Evolutionary conservation across 495 filamentous ascomycete genomes (phyloP), one percentile per base, ranked within the genome.

Genomic region (Aspergillus avenaceus): DNA sequence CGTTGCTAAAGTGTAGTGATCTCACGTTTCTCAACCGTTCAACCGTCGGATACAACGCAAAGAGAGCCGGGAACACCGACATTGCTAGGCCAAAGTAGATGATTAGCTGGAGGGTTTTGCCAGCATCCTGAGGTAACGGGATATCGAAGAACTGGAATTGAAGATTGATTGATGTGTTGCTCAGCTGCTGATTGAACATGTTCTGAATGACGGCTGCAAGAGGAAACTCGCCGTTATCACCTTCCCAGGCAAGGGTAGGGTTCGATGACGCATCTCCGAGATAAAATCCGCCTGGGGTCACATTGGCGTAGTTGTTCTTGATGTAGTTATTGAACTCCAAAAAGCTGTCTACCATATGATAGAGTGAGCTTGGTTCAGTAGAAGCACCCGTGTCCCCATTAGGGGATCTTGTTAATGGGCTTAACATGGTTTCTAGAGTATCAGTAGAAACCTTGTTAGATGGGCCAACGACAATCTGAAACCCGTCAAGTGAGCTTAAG

Each of bases 1-100:
- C 88, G 59, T 92, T 95, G 41, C 86, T 90, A 67, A 92, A 96
- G 58, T 96, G 85, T 36, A 96, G 70, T 12, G 86, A 85, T 26
- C 91, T 76, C 25, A 96, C 86, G 45, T 89, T 84, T 8, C 84
- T 67, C 9, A 88, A 71, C 9, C 90, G 77, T 63, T 96, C 90
- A 4, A 86, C 62, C 3, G 88, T 93, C 21, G 88, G 87, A 66
- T 96, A 96, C 14, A 96, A 75, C 1, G 85, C 82, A 57, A 93
- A 95, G 70, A 96, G 89, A 22, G 82, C 88, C 5, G 90, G 90
- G 61, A 83, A 93, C 0, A 82, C 83, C 14, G 78, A 74, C 72
- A 91, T 82, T 13, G 82, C 86, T 2, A 95, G 74, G 22, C 86
- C 82, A 56, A 90, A 82, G 63, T 96, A 96, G 9, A 85, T 75